Conservation (phyloP, 1,139 yeast species). For the Taiozyma sp. region DNA sequence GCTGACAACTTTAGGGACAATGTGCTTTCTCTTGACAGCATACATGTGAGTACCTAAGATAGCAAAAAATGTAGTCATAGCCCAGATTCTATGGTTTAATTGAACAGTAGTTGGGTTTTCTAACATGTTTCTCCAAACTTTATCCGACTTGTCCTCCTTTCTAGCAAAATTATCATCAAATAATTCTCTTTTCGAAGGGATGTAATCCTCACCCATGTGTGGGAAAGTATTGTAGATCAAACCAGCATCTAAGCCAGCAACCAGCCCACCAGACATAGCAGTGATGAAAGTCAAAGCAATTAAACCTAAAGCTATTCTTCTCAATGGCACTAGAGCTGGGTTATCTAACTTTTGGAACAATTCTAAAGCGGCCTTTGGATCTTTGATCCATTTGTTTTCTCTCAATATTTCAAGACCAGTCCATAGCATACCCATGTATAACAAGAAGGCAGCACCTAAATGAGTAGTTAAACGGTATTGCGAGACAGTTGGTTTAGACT, state of each 20-base stretch:
- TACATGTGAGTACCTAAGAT: constrained; percentile 63
- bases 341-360: constrained; percentile 48
- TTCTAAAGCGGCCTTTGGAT: constrained; percentile 49
- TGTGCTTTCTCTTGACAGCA: constrained; percentile 46
- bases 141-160: constrained; percentile 59
- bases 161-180: constrained; percentile 73
- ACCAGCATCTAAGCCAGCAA: constrained; percentile 98
- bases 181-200: constrained; percentile 71
- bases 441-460: constrained; percentile 84
- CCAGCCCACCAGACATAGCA: constrained; percentile 96
- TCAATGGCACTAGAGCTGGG: constrained; percentile 53
- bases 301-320: constrained; percentile 49
- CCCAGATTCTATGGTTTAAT: constrained; percentile 81
- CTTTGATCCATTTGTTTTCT: constrained; percentile 63
- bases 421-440: constrained; percentile 86
- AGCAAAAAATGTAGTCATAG: constrained; percentile 72
- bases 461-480: constrained; percentile 94
- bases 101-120: constrained; percentile 98
- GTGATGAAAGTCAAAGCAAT: constrained; percentile 73
- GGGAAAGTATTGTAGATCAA: constrained; percentile 95
- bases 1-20: constrained; percentile 59
- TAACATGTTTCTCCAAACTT: constrained; percentile 86
- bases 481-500: constrained; percentile 90
- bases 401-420: constrained; percentile 81
- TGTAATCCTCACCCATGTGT: constrained; percentile 77